Evolutionary conservation across 2,329 filamentous ascomycete genomes (phyloP), one percentile per base, ranked within the genome.

Genomic region (Domatiomyces catenatus): DNA sequence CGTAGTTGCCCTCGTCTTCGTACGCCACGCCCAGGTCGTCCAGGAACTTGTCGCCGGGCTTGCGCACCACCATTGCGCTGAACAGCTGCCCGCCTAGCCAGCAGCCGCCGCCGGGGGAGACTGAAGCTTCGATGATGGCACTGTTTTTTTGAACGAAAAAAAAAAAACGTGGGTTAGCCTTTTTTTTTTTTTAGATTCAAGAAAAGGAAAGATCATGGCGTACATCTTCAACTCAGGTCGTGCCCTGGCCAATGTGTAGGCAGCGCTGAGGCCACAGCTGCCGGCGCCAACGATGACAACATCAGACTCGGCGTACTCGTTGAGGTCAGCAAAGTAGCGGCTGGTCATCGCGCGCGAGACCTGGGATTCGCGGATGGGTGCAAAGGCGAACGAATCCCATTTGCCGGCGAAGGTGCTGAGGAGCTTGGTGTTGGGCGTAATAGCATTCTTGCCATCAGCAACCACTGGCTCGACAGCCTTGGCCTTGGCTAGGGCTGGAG

Each of bases 51-150:
- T 94, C 84, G 49, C 88, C 88, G 10, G 89, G 87, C 74, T 92
- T 93, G 62, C 88, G 84, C 82, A 95, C 88, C 47, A 94, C 77
- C 88, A 94, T 94, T 63, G 88, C 88, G 54, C 81, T 86, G 79
- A 95, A 94, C 52, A 94, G 84, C 73, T 94, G 89, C 17, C 88
- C 88, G 52, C 89, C 89, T 45, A 94, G 80, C 88, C 88, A 94
- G 54, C 87, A 88, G 61, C 88, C 88, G 57, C 88, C 88, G 69
- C 77, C 71, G 48, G 88, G 89, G 48, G 86, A 83, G 45, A 94
- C 88, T 46, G 83, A 83, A 43, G 88, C 86, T 71, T 94, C 88
- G 60, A 94, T 77, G 64, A 94, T 84, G 64, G 87, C 86, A 66
- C 32, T 39, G 15, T 36, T 3, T 24, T n/a, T n/a, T n/a, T n/a